phyloP scores from a whole-genome alignment of 2,329 filamentous ascomycete species.

The Fusarium domesticum region DNA sequence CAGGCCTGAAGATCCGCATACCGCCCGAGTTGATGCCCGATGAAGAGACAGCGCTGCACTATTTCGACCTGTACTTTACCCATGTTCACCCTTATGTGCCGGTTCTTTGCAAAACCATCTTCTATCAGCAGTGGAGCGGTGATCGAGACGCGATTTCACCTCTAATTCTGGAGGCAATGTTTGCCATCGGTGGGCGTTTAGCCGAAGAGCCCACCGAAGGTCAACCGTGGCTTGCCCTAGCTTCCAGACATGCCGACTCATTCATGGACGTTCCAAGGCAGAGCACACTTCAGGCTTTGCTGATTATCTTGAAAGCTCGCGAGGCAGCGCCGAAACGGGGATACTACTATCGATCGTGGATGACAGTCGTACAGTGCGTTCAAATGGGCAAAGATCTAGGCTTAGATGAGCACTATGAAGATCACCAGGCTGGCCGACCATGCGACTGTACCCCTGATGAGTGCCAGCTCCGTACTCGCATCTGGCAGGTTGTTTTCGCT shows the following conservation, averaged over 20 bases:
- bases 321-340: constrained; percentile 90
- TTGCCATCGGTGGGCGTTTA: constrained; percentile 81
- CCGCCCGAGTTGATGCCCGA: constrained; percentile 91
- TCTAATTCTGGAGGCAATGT: constrained; percentile 82
- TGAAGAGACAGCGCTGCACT: constrained; percentile 75
- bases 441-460: constrained; percentile 71
- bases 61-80: constrained; percentile 86
- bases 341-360: constrained; percentile 97
- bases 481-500: constrained; percentile 86
- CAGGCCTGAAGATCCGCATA: constrained; percentile 79
- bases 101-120: constrained; percentile 75
- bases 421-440: constrained; percentile 67
- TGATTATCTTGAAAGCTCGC: constrained; percentile 85
- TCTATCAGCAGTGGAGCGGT: constrained; percentile 87
- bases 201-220: constrained; percentile 81
- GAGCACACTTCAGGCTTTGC: constrained; percentile 85
- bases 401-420: constrained; percentile 79
- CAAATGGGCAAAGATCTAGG: constrained; percentile 92
- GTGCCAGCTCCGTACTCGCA: constrained; percentile 77
- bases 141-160: constrained; percentile 84
- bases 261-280: constrained; percentile 90
- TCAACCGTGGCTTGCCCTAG: constrained; percentile 89
- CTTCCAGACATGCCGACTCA: constrained; percentile 82
- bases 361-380: constrained; percentile 86
- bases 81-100: constrained; percentile 93